Conservation (phyloP, 352 stramenopile genomes). For the Pythium chondricola region DNA sequence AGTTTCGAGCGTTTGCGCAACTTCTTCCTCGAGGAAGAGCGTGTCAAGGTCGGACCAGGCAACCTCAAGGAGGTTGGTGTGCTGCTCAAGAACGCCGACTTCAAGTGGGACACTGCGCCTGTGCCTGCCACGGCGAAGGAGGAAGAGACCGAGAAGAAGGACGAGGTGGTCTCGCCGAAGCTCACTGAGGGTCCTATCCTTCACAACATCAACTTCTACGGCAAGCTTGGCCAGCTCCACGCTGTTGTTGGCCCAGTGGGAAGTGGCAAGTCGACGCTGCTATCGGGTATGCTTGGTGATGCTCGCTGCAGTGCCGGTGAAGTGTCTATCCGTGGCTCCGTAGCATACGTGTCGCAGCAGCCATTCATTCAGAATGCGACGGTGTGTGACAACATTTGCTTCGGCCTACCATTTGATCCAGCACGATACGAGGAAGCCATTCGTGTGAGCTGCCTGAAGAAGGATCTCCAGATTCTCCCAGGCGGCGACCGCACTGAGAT, state of each 20-base stretch:
- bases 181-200: conserved; percentile 34
- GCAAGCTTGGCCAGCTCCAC: conserved; percentile 73
- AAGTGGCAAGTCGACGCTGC: conserved; percentile 72
- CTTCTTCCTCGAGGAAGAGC: conserved; percentile 69
- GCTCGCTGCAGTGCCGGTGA: conserved; percentile 20
- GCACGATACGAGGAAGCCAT: conserved; percentile 36
- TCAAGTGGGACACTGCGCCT: conserved; percentile 44
- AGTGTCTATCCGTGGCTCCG: conserved; percentile 26
- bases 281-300: conserved; percentile 40
- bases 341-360: conserved; percentile 55
- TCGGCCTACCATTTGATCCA: conserved; percentile 32
- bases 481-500: conserved; percentile 96
- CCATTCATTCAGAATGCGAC: conserved; percentile 52
- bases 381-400: conserved; percentile 44
- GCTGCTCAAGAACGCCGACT: conserved; percentile 44
- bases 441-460: conserved; percentile 62
- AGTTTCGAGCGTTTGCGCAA: conserved; percentile 54
- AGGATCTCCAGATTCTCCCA: conserved; percentile 88
- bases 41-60: conserved; percentile 62
- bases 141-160: too few relatives aligned
- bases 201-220: conserved; percentile 54
- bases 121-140: conserved; percentile 9
- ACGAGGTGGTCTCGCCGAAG: too few relatives aligned
- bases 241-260: conserved; percentile 67
- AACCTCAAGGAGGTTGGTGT: conserved; percentile 68